These are phyloP conservation scores for Wallemia ichthyophaga DNA, from an alignment of 1,284 basidiomycete species.

Conservation along the genomic window DNA sequence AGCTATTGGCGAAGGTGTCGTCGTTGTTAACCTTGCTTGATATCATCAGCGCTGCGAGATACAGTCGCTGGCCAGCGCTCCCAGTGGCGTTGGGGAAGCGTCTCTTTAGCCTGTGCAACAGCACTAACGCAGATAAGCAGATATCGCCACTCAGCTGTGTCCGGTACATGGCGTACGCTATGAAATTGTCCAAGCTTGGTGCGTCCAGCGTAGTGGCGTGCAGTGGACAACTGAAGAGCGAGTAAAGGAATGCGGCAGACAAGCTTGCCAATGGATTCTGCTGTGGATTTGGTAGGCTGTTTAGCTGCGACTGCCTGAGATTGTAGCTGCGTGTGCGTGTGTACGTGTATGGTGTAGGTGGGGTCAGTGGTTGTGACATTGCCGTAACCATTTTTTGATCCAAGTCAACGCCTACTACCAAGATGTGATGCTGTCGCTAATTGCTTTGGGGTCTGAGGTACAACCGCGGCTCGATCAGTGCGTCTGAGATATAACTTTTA, in stretches of 20 bases:
- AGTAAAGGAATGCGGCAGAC: neutral
- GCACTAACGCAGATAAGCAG: constrained; percentile 3
- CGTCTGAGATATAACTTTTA: neutral
- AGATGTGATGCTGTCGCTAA: too few relatives aligned
- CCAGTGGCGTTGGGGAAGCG: constrained; percentile 2
- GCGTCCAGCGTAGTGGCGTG: neutral
- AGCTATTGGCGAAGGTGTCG: constrained; percentile 10
- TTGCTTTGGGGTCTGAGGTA: neutral
- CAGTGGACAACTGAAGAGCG: neutral
- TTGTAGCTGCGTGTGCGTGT: neutral
- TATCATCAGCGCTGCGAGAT: constrained; percentile 3
- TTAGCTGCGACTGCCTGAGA: neutral
- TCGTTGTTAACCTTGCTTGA: neutral
- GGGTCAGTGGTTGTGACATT: too few relatives aligned
- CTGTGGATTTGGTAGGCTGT: neutral
- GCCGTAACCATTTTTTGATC: too few relatives aligned
- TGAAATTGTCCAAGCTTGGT: neutral
- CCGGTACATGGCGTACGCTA: neutral
- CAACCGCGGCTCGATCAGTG: neutral
- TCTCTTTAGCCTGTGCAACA: constrained; percentile 3
- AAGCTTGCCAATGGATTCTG: neutral
- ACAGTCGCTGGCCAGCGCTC: constrained; percentile 2
- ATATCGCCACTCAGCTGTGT: neutral
- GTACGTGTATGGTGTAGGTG: neutral
- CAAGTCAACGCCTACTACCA: too few relatives aligned